Percentiles rank a stretch among this genome's conserved stretches.
These are phyloP conservation scores for Whalleya microplaca DNA, from an alignment of 2,329 filamentous ascomycete genomes.

Conservation along the genomic window DNA sequence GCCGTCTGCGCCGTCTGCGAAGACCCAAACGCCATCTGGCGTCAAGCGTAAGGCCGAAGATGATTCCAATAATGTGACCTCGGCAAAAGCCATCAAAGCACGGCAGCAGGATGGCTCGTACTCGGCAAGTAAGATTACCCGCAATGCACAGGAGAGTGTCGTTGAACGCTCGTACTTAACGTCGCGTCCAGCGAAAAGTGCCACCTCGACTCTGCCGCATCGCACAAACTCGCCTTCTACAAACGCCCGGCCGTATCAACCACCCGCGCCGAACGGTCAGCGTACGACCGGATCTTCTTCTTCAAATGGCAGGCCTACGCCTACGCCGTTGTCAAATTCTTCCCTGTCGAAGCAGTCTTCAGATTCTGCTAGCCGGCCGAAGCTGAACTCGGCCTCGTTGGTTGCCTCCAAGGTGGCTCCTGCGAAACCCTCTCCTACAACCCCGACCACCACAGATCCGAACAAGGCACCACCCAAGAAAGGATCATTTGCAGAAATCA, in stretches of 20 bases:
- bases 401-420: conserved; percentile 27
- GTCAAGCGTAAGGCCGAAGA: conserved; percentile 63
- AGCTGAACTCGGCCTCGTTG: conserved; percentile 19
- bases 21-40: conserved; percentile 35
- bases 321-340: conserved; percentile 9
- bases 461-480: conserved; percentile 65
- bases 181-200: conserved; percentile 28
- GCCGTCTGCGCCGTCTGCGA: conserved; percentile 35
- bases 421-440: conserved; percentile 34
- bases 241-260: conserved; percentile 32
- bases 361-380: conserved; percentile 26
- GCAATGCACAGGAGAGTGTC: conserved; percentile 29
- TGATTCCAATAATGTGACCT: conserved; percentile 39
- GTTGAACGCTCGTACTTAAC: conserved; percentile 28
- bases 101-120: conserved; percentile 34
- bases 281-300: conserved; percentile 18
- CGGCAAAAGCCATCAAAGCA: conserved; percentile 33
- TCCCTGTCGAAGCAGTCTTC: conserved; percentile 24
- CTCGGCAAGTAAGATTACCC: conserved; percentile 32
- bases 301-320: conserved; percentile 25
- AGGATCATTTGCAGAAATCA: conserved; percentile 74
- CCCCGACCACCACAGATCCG: conserved; percentile 29
- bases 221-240: conserved; percentile 30
- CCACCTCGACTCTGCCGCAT: conserved; percentile 33
- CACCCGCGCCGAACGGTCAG: conserved; percentile 26